Percentiles rank a stretch among this genome's conserved stretches.
Conservation (phyloP, 1,284 basidiomycete genomes). For the Macrocystidia cucumis region DNA sequence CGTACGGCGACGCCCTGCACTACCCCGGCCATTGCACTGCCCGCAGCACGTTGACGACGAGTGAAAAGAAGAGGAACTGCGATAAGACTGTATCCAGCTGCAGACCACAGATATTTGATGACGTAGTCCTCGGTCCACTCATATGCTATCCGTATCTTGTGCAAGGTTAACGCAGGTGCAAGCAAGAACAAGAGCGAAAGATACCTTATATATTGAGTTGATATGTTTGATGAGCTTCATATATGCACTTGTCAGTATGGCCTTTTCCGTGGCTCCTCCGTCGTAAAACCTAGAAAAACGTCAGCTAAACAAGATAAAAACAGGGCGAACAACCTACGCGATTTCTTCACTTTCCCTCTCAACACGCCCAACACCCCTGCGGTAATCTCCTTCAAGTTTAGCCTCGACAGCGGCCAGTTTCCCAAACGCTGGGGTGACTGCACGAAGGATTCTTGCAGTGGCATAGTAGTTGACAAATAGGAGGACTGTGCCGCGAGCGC, state of each 20-base stretch:
- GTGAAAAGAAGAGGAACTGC: conserved; percentile 81
- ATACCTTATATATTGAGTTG: conserved; percentile 86
- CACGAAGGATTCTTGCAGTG: conserved; percentile 77
- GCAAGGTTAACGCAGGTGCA: neutral
- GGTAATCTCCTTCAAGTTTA: conserved; percentile 83
- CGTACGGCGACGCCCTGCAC: conserved; percentile 28
- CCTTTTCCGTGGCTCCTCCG: conserved; percentile 78
- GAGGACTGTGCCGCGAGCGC: conserved; percentile 71
- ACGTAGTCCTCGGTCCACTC: conserved; percentile 93
- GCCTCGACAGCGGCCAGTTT: conserved; percentile 88
- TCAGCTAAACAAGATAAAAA: neutral
- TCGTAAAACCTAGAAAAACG: conserved; percentile 75
- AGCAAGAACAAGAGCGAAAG: conserved; percentile 7
- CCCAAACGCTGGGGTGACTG: conserved; percentile 92
- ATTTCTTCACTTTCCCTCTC: conserved; percentile 93
- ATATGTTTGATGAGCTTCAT: conserved; percentile 81
- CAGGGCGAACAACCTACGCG: conserved; percentile 50
- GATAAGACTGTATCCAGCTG: conserved; percentile 83
- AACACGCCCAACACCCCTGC: conserved; percentile 82
- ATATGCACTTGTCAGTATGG: conserved; percentile 81
- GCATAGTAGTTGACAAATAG: conserved; percentile 83
- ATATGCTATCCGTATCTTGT: conserved; percentile 72
- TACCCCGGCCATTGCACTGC: conserved; percentile 29
- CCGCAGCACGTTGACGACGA: conserved; percentile 31
- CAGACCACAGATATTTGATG: conserved; percentile 93